Base-by-base conservation (phyloP, 352 stramenopile genomes). In the Elongisporangium prolatum region DNA sequence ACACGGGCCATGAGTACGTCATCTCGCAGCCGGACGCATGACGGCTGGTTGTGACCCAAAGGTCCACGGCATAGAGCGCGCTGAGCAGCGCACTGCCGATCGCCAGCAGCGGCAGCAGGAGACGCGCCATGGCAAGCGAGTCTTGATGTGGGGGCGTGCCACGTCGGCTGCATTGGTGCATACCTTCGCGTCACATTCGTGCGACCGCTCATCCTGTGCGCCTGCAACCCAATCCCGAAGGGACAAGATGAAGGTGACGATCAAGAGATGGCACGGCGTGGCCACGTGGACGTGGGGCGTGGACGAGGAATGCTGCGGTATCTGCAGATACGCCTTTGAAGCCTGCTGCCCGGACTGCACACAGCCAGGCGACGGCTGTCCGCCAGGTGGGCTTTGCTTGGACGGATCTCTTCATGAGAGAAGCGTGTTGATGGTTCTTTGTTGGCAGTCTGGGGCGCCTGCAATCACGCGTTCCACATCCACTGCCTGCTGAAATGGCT, bases 401-500 rank as follows among this genome's bases (percentile, higher is more conserved):
- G 4, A 21, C 21, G 3, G 11, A 48, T 37, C 34, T 3, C 14
- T 34, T 55, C n/a, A 28, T 48, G 7, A 20, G 11, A 57, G 13
- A 53, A 21, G 37, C 22, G 22, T 37, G 17, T 47, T 50, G 40
- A 47, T 53, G 54, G 21, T 6, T 9, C 3, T 56, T 14, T 10
- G 2, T 18, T 22, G 20, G 17, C 60, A 75, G 89, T 96, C 5
- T 97, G 88, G 88, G 89, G 89, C 28, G 69, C 74, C 13, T 97
- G 89, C 69, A 96, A 95, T 59, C 89, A 97, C 66, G 88, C 88
- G 52, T 96, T 97, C 60, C 90, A 97, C 71, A 97, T 97, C 84
- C 89, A 97, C 65, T 97, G 90, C 77, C 75, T 97, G n/a, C 79
- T 95, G 64, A 97, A 97, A 67, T 97, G 89, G 87, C 80, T 97